Evolutionary conservation across 805 yeast species (phyloP).

Genomic region (Maudiozyma pseudohumilis): DNA sequence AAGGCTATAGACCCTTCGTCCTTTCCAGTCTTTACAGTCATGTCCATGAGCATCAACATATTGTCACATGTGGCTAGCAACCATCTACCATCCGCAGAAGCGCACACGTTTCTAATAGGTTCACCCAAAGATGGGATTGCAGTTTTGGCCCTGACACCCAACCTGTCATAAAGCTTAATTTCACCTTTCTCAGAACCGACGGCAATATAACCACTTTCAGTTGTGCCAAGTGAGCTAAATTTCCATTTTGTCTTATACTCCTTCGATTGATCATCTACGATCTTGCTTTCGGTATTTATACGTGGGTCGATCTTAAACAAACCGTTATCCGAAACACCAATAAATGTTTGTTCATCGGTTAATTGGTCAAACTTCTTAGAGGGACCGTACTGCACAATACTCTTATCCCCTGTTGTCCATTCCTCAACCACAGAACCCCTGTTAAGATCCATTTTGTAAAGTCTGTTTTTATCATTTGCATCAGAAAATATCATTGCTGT

Average conservation of each 20-base stretch:
- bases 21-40: slow-evolving; percentile 50
- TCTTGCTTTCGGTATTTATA: slow-evolving; percentile 39
- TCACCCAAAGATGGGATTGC: slow-evolving; percentile 79
- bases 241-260: slow-evolving; percentile 44
- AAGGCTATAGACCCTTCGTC: slow-evolving; percentile 56
- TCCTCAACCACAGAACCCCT: slow-evolving; percentile 80
- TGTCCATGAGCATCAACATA: slow-evolving; percentile 62
- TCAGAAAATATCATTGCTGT: slow-evolving; percentile 57
- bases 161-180: slow-evolving; percentile 57
- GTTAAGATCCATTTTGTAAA: slow-evolving; percentile 70
- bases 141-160: slow-evolving; percentile 72
- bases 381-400: slow-evolving; percentile 56
- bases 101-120: slow-evolving; percentile 53
- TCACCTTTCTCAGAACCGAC: slow-evolving; percentile 71
- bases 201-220: slow-evolving; percentile 64
- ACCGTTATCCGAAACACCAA: slow-evolving; percentile 57
- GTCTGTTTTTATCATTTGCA: slow-evolving; percentile 32
- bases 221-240: slow-evolving; percentile 57
- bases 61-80: slow-evolving; percentile 69
- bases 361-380: slow-evolving; percentile 64
- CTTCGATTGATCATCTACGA: slow-evolving; percentile 49
- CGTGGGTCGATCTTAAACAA: slow-evolving; percentile 79
- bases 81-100: slow-evolving; percentile 74
- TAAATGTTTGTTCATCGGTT: slow-evolving; percentile 61
- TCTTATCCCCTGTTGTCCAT: slow-evolving; percentile 50